Percentiles rank a stretch among this genome's conserved stretches.
These are phyloP conservation scores for Arthroderma sp. DNA, from an alignment of 2,329 filamentous ascomycete genomes.

Conservation along the genomic window DNA sequence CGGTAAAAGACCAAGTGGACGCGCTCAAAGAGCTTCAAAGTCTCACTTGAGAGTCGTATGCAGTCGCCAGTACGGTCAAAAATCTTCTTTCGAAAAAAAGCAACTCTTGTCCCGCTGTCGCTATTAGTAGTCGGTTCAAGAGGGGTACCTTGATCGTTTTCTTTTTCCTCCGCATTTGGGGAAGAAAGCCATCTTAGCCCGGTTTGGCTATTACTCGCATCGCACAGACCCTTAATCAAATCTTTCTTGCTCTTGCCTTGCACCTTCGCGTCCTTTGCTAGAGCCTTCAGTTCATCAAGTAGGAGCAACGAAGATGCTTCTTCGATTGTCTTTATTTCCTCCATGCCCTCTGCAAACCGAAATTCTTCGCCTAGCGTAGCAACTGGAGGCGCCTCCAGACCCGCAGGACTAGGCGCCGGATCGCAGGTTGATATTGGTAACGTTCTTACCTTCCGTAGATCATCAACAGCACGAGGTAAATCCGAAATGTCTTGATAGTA, in stretches of 20 bases:
- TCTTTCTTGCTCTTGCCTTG: constrained; percentile 81
- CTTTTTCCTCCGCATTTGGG: constrained; percentile 45
- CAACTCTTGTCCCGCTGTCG: constrained; percentile 48
- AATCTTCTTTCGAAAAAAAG: constrained; percentile 67
- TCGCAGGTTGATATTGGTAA: constrained; percentile 41
- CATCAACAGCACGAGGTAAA: constrained; percentile 51
- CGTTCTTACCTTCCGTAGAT: constrained; percentile 47
- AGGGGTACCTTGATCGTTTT: constrained; percentile 44
- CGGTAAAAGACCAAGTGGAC: constrained; percentile 94
- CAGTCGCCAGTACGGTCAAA: constrained; percentile 67
- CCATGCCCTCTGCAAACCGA: constrained; percentile 68
- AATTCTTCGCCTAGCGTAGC: constrained; percentile 47
- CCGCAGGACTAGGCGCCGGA: constrained; percentile 32
- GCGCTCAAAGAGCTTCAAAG: constrained; percentile 75
- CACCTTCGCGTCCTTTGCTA: constrained; percentile 78
- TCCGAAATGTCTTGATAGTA: constrained; percentile 78
- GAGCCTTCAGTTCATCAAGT: constrained; percentile 72
- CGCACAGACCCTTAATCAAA: constrained; percentile 60
- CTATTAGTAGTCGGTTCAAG: constrained; percentile 16
- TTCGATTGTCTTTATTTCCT: constrained; percentile 64
- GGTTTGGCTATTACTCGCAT: constrained; percentile 59
- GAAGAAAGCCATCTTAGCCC: constrained; percentile 56
- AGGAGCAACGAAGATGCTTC: constrained; percentile 70
- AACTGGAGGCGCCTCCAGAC: constrained; percentile 38
- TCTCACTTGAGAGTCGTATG: constrained; percentile 60